Base-by-base conservation (phyloP, 371 early-diverging fungal genomes). In the Mucor lusitanicus region DNA sequence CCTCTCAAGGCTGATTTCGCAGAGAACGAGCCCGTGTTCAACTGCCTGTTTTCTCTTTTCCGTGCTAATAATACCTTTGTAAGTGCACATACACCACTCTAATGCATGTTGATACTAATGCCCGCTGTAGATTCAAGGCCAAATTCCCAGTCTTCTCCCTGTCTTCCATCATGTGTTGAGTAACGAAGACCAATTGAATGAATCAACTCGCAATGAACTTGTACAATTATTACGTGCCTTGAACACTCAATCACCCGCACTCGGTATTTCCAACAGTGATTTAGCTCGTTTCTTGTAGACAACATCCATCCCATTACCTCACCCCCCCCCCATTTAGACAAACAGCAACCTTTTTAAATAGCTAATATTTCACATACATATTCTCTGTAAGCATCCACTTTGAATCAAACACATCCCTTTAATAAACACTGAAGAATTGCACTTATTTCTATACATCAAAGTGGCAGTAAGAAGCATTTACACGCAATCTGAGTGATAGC, bases 1-100 rank as follows among this genome's bases (percentile, higher is more conserved):
- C 96, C 96, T 19, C 75, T 95, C 59, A 87, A 91, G 78, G 79
- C 79, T 27, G 95, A 95, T 72, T 93, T 77, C 72, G 85, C 87
- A 62, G 95, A 95, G 76, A 93, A 94, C 62, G 81, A 87, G 64
- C 89, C 92, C 21, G 90, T 94, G 15, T 93, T 88, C 73, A 79
- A 89, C 57, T 83, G 90, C 54, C 40, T 94, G 28, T 86, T 87
- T 72, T 67, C 76, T 9, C 72, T 93, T 63, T 82, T 93, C 70
- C 82, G 79, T 28, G 61, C 72, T 28, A 81, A 85, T 69, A 85
- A 88, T 68, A 58, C 79, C n/a, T 63, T 37, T 63, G 63, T 63
- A 63, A 63, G 63, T 37, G 7, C 9, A 7, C 9, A 9, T 21
- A 15, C 23, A 1, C 21, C 3, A 27, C 33, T 17, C 30, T n/a